Evolutionary conservation across 371 early-diverging fungal species (phyloP).

Genomic region (Mortierella sp.): DNA sequence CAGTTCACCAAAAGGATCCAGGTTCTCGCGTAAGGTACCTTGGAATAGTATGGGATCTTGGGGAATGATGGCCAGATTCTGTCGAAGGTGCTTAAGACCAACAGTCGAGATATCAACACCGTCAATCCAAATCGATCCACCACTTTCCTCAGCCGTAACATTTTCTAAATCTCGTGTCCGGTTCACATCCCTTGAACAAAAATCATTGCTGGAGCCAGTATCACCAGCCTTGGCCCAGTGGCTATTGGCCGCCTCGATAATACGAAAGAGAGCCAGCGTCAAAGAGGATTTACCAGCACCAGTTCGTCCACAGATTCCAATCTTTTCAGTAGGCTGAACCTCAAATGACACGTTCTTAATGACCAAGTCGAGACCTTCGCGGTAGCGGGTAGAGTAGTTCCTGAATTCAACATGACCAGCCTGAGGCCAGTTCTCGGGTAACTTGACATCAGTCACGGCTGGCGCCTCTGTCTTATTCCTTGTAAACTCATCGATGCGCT

Average conservation of each 20-base stretch:
- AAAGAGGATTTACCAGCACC: constrained; percentile 84
- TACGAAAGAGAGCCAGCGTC: constrained; percentile 78
- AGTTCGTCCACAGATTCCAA: constrained; percentile 63
- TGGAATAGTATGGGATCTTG: constrained; percentile 76
- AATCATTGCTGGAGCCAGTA: too few species aligned
- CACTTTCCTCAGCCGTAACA: too few species aligned
- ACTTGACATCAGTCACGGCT: constrained; percentile 28
- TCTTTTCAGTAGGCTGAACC: constrained; percentile 53
- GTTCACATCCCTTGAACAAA: too few species aligned
- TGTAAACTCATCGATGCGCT: constrained; percentile 73
- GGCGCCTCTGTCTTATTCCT: constrained; percentile 67
- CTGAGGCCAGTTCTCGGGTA: constrained; percentile 61
- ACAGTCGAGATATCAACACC: constrained; percentile 58
- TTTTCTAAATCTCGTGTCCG: constrained; percentile 24
- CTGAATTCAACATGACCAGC: too few species aligned
- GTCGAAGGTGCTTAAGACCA: constrained; percentile 15
- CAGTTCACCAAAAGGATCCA: constrained; percentile 79
- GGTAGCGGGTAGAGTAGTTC: constrained; percentile 68
- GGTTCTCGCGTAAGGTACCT: constrained; percentile 60
- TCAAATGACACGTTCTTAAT: constrained; percentile 65
- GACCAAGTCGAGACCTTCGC: constrained; percentile 80
- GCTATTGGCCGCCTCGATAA: constrained; percentile 71
- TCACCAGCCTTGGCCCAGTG: constrained; percentile 22
- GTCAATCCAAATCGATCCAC: constrained; percentile 62
- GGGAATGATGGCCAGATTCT: constrained; percentile 81